Evolutionary conservation across 2,329 filamentous ascomycete species (phyloP).

Genomic region (Didymella pinodella): DNA sequence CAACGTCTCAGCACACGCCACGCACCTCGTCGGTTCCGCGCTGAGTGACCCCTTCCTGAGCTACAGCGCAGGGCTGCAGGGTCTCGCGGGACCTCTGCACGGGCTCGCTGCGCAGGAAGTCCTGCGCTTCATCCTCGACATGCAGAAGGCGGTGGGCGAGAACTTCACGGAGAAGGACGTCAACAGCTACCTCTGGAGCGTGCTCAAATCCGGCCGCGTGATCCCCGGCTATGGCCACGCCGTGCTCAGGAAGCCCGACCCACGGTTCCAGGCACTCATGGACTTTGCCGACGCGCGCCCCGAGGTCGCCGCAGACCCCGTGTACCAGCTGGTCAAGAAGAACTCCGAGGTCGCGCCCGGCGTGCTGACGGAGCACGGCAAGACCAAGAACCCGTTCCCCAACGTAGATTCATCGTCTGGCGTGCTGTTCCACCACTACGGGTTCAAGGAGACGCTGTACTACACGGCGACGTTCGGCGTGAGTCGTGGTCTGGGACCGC

Average conservation of each 20-base stretch:
- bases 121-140: constrained; percentile 93
- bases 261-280: constrained; percentile 95
- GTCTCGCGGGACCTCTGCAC: constrained; percentile 91
- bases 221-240: constrained; percentile 96
- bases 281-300: constrained; percentile 87
- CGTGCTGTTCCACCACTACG: constrained; percentile 97
- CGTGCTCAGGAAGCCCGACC: constrained; percentile 94
- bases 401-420: constrained; percentile 95
- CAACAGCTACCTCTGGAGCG: constrained; percentile 88
- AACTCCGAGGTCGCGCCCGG: constrained; percentile 90
- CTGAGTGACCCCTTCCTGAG: constrained; percentile 94
- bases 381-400: constrained; percentile 97
- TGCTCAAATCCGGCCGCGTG: constrained; percentile 91
- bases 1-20: constrained; percentile 95
- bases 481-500: constrained; percentile 79
- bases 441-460: constrained; percentile 96
- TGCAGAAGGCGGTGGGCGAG: constrained; percentile 86
- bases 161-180: constrained; percentile 83
- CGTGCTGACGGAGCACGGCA: constrained; percentile 93
- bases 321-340: constrained; percentile 93
- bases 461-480: constrained; percentile 79
- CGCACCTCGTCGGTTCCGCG: constrained; percentile 92
- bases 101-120: constrained; percentile 96
- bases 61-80: constrained; percentile 94
- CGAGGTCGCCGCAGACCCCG: constrained; percentile 84